phyloP scores from a whole-genome alignment of 805 yeast species.

The Diddensiella caesifluorescens region DNA sequence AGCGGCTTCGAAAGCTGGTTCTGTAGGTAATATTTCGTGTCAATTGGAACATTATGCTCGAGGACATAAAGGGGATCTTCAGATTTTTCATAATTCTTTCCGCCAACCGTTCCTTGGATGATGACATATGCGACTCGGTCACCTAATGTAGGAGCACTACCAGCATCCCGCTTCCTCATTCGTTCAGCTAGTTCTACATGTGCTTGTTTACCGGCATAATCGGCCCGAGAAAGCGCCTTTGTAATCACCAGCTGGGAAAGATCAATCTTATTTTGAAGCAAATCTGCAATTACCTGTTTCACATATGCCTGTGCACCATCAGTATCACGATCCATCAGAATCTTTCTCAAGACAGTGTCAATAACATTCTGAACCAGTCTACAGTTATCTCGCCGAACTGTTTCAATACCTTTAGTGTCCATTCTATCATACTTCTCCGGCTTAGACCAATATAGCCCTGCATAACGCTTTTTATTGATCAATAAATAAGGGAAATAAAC shows the following conservation, averaged over 20 bases:
- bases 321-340: conserved; percentile 83
- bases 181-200: conserved; percentile 95
- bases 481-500: conserved; percentile 91
- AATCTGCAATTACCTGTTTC: conserved; percentile 80
- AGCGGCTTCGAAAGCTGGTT: conserved; percentile 91
- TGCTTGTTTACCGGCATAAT: conserved; percentile 94
- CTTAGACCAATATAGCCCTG: conserved; percentile 93
- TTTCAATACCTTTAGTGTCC: conserved; percentile 98
- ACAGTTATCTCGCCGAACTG: conserved; percentile 97
- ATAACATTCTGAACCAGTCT: conserved; percentile 90
- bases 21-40: conserved; percentile 87
- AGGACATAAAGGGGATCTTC: conserved; percentile 94
- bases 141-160: conserved; percentile 94
- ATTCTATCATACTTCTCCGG: conserved; percentile 90
- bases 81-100: conserved; percentile 86
- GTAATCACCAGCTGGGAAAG: conserved; percentile 90
- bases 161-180: conserved; percentile 94
- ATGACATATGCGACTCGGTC: conserved; percentile 98
- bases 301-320: conserved; percentile 79
- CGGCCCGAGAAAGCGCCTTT: conserved; percentile 81
- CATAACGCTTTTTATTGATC: conserved; percentile 94
- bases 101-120: conserved; percentile 70
- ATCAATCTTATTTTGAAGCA: conserved; percentile 86
- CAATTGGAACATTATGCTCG: conserved; percentile 89
- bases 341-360: conserved; percentile 79